Evolutionary conservation across 1,139 yeast species (phyloP), one percentile per base, ranked within the genome.

Genomic region (Yamadazyma blattariae): DNA sequence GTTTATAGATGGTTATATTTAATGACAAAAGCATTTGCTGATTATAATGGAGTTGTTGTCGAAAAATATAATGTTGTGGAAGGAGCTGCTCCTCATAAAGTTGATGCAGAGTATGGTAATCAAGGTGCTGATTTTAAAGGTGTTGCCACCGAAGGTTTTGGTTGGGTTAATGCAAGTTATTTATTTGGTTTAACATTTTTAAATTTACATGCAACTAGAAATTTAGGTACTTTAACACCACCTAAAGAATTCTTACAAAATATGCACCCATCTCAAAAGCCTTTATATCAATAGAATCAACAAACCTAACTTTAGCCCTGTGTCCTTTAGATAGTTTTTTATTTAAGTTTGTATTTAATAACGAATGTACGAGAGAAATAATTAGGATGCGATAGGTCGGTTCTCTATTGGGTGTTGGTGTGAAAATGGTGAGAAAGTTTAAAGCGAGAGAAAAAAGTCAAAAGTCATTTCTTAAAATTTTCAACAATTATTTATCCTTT

Each of bases 101-200:
- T 92, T 16, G 88, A 85, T 48, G 97, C 97, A 0, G 98, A 92
- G 58, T 92, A 92, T 59, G 98, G 98, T 16, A 92, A 92, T 57
- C 98, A 92, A 60, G 98, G 98, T 7, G 74, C 85, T 3, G 95
- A 82, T 42, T 87, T 89, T 56, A 83, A 86, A 57, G 96, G 97
- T 28, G 96, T 87, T 24, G 96, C 97, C 0, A 83, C 87, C 11
- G 97, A 94, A 64, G 98, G 98, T 1, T 86, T 86, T 61, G 97
- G 97, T 1, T 90, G 97, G 97, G 96, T 89, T 40, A 90, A 90
- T 64, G 85, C 97, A 7, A 81, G 92, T 51, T 90, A 78, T 59
- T 58, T 84, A 27, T 62, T 85, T 46, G 97, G 97, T 0, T 64
- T 89, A 43, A 72, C 84, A 11, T 77, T 78, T 44, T 64, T 88